These are phyloP conservation scores for Vachellia pachyceras DNA, from an alignment of 306 rosid species.

Conservation along the genomic window DNA sequence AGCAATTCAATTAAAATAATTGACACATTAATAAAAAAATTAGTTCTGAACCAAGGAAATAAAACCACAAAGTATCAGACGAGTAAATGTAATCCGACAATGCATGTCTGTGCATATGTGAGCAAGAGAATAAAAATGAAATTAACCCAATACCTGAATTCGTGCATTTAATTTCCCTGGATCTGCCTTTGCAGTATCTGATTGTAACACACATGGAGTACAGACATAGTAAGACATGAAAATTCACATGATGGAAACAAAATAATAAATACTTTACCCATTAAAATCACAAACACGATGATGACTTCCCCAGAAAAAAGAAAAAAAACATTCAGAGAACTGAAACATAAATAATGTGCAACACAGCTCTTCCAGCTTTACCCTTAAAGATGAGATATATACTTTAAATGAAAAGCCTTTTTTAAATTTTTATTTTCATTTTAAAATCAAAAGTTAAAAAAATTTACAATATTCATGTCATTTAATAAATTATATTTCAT, in stretches of 20 bases:
- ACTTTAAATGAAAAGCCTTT: no score
- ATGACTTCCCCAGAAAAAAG: neutral
- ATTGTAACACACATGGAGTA: slow-evolving; percentile 50
- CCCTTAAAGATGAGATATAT: neutral
- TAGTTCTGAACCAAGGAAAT: neutral
- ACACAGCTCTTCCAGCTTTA: slow-evolving; percentile 33
- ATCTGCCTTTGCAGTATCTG: slow-evolving; percentile 63
- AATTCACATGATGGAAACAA: slow-evolving; percentile 29
- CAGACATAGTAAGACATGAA: slow-evolving; percentile 23
- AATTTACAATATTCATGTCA: neutral
- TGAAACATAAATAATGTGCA: slow-evolving; percentile 3
- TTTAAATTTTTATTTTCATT: no score
- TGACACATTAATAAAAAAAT: neutral
- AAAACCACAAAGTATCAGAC: neutral
- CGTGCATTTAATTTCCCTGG: slow-evolving; percentile 65
- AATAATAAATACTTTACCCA: slow-evolving; percentile 20
- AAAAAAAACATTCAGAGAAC: slow-evolving; percentile 7
- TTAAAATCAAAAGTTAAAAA: neutral
- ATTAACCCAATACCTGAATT: slow-evolving; percentile 66
- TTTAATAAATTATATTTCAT: no score
- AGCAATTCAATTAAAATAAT: slow-evolving; percentile 17
- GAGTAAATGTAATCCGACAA: neutral
- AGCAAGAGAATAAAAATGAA: slow-evolving; percentile 13
- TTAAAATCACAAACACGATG: slow-evolving; percentile 21
- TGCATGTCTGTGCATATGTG: neutral